These are phyloP conservation scores for Bryoglossum gracile DNA, from an alignment of 495 filamentous ascomycete species.

Conservation along the genomic window DNA sequence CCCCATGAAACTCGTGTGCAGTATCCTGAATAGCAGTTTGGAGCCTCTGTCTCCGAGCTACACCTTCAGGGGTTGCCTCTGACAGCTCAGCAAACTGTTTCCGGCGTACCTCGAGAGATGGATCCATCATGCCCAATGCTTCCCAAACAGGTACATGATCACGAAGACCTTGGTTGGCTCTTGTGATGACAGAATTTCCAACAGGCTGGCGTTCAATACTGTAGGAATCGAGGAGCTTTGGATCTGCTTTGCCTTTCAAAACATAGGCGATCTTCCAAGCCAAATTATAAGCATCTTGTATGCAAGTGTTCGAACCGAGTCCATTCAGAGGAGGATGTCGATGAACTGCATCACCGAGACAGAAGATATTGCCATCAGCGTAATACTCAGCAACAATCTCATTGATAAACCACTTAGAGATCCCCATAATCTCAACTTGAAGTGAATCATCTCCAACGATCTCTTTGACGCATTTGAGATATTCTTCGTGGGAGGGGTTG, in stretches of 20 bases:
- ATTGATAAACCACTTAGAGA: constrained; percentile 46
- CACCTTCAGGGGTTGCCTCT: constrained; percentile 29
- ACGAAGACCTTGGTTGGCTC: constrained; percentile 43
- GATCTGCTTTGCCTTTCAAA: constrained; percentile 31
- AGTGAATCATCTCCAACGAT: constrained; percentile 42
- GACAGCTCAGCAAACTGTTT: constrained; percentile 29
- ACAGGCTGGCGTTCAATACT: constrained; percentile 44
- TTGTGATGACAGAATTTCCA: constrained; percentile 36
- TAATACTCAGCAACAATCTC: constrained; percentile 41
- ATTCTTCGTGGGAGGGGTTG: constrained; percentile 34
- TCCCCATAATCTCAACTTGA: constrained; percentile 35
- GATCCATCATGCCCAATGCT: constrained; percentile 36
- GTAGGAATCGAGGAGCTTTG: constrained; percentile 41
- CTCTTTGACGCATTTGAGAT: constrained; percentile 31
- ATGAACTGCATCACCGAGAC: constrained; percentile 46
- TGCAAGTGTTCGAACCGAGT: constrained; percentile 46
- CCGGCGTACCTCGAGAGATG: constrained; percentile 27
- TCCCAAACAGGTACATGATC: constrained; percentile 38
- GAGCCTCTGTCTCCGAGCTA: constrained; percentile 28
- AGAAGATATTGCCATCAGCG: constrained; percentile 31
- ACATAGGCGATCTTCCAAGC: constrained; percentile 51
- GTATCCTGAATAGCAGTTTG: constrained; percentile 34
- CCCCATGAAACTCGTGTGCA: constrained; percentile 38
- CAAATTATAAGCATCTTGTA: constrained; percentile 49
- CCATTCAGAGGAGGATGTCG: constrained; percentile 46